Evolutionary conservation across 1,284 basidiomycete species (phyloP), one percentile per base, ranked within the genome.

Genomic region (Sporisorium exsertum): DNA sequence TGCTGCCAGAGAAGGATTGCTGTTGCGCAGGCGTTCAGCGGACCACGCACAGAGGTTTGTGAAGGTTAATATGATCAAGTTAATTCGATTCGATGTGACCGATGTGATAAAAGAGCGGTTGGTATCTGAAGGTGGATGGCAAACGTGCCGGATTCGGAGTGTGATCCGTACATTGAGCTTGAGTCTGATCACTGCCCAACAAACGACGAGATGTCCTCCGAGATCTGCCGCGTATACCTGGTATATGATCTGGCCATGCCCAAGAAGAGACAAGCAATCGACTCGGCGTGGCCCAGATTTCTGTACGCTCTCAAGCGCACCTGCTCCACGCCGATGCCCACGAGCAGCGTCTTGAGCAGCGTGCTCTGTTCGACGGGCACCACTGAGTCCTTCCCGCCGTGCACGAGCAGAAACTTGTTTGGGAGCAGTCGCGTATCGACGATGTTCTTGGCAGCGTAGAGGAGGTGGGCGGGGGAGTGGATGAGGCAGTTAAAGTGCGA

Each of bases 391-490:
- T 80, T 78, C 1, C 82, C 86, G 35, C 87, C 87, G 59, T 87
- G 87, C 16, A 87, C 77, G 8, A 87, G 80, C 18, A 87, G 69
- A 54, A 87, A 84, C 49, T 81, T 82, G 43, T 71, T 61, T 12
- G 86, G 86, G 16, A 87, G 65, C 12, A 84, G 70, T 0, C 82
- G 70, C 0, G 82, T 65, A 57, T 87, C 83, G 46, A 87, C 64
- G 16, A 86, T 81, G 40, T 84, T 81, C 66, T 86, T 85, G 1
- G 85, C 84, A 0, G 87, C 85, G 50, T 86, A 86, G 0, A 87
- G 78, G 13, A 87, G 74, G 54, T 87, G 87, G 0, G 84, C 84
- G 0, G 86, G 84, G 16, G 86, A 87, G 57, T 87, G 84, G 40
- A 84, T 76, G 67, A 87, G 82, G 56, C 86, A 87, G 35, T 73